Conservation (phyloP, 148 eudicot genomes). For the Rhododendron mucronatum region DNA sequence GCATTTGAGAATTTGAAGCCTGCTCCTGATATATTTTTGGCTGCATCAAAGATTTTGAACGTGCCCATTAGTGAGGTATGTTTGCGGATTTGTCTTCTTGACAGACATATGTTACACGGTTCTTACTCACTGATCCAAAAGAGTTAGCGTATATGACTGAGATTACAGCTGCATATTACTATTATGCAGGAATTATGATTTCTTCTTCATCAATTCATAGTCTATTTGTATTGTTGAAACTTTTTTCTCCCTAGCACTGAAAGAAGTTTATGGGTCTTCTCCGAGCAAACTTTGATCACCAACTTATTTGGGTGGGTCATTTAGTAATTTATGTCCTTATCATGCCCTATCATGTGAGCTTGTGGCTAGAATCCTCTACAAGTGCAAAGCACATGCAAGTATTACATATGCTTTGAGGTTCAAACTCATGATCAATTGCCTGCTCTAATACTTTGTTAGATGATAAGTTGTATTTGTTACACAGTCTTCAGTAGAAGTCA, state of each 20-base stretch:
- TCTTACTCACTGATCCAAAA: not conserved
- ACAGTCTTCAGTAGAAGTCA: no score
- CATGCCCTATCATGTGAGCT: not conserved
- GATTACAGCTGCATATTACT: not conserved
- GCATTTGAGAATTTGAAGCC: slow-evolving; percentile 95
- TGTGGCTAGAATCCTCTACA: not conserved
- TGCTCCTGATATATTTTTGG: slow-evolving; percentile 91
- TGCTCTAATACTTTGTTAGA: not conserved
- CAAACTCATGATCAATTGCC: not conserved
- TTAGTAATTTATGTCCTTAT: not conserved
- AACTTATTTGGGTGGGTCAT: not conserved
- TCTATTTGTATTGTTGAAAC: not conserved
- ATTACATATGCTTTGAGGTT: not conserved
- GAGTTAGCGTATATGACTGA: not conserved
- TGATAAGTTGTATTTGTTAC: not conserved
- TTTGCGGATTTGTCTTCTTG: slow-evolving; percentile 8
- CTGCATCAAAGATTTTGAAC: slow-evolving; percentile 75
- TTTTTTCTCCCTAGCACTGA: not conserved
- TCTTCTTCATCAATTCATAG: not conserved
- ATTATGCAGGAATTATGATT: not conserved
- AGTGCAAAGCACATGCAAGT: not conserved
- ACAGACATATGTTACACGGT: not conserved
- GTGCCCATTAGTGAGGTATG: slow-evolving; percentile 79
- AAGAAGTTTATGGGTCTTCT: not conserved
- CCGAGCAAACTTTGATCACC: not conserved